These are phyloP conservation scores for Croton setiger DNA, from an alignment of 441 rosid genomes.

Conservation along the genomic window DNA sequence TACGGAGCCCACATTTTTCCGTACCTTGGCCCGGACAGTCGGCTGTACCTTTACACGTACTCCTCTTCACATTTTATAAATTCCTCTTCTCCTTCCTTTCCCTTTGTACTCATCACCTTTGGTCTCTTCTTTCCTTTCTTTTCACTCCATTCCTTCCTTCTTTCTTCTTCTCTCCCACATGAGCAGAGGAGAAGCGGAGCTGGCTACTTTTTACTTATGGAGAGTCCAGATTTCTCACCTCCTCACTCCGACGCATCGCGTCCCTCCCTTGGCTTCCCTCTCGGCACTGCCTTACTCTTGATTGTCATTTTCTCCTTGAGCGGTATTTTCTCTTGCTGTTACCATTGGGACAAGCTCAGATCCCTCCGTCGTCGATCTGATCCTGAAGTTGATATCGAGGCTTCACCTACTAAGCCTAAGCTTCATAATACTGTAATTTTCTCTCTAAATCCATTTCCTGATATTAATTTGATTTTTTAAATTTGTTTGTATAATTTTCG, in stretches of 20 bases:
- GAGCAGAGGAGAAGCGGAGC: conserved; percentile 37
- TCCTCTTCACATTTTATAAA: conserved; percentile 4
- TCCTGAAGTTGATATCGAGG: conserved; percentile 43
- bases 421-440: conserved; percentile 38
- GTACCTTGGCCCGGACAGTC: conserved; percentile 36
- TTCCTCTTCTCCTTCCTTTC: background rate
- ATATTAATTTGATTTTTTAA: too few species aligned
- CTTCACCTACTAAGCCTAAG: conserved; percentile 46
- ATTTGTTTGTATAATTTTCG: too few species aligned
- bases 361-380: conserved; percentile 60
- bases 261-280: conserved; percentile 87
- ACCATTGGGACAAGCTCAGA: conserved; percentile 91
- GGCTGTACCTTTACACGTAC: conserved; percentile 17
- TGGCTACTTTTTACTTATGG: conserved; percentile 34
- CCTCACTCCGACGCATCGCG: conserved; percentile 76
- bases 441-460: background rate
- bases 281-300: conserved; percentile 85
- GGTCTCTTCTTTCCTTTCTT: background rate
- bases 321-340: conserved; percentile 90
- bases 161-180: too few species aligned
- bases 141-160: background rate
- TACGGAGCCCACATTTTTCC: conserved; percentile 22
- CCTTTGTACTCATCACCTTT: too few species aligned
- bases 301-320: conserved; percentile 75
- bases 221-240: conserved; percentile 64